Conservation (phyloP, 1,284 basidiomycete genomes). For the Anthracocystis setariae region DNA sequence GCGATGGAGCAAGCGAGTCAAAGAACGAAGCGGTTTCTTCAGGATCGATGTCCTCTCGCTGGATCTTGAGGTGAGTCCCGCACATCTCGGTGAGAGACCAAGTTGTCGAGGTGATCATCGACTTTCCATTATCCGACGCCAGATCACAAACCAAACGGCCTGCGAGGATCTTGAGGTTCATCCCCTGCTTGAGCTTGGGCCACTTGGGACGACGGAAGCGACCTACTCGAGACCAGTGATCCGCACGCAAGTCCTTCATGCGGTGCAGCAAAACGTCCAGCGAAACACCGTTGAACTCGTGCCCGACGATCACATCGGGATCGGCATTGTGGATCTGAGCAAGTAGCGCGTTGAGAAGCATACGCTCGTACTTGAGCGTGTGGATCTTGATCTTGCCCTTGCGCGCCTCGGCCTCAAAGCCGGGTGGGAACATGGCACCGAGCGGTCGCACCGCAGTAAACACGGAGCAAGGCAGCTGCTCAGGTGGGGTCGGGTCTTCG, state of each 20-base stretch:
- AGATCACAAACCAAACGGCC: slow-evolving; percentile 92
- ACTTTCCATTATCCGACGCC: slow-evolving; percentile 92
- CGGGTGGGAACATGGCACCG: slow-evolving; percentile 82
- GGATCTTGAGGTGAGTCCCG: slow-evolving; percentile 83
- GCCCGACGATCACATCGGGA: slow-evolving; percentile 93
- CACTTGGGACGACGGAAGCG: slow-evolving; percentile 86
- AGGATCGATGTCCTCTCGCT: slow-evolving; percentile 77
- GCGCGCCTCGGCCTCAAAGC: slow-evolving; percentile 75
- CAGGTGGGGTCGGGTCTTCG: slow-evolving; percentile 64
- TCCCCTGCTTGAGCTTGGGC: slow-evolving; percentile 79
- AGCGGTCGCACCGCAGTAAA: slow-evolving; percentile 92
- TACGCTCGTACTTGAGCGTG: slow-evolving; percentile 78
- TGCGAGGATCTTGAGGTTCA: slow-evolving; percentile 83
- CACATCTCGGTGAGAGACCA: slow-evolving; percentile 93
- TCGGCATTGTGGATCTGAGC: slow-evolving; percentile 86
- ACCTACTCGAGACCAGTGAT: slow-evolving; percentile 93
- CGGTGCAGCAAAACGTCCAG: slow-evolving; percentile 91
- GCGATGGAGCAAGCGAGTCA: slow-evolving; percentile 81
- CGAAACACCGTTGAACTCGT: slow-evolving; percentile 91
- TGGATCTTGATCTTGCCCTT: slow-evolving; percentile 76
- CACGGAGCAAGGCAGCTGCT: slow-evolving; percentile 79
- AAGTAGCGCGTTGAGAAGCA: slow-evolving; percentile 84
- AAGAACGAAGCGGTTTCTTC: slow-evolving; percentile 92
- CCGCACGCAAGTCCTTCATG: slow-evolving; percentile 77
- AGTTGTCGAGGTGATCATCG: slow-evolving; percentile 77